These are phyloP conservation scores for Arachis hypogaea DNA, from an alignment of 306 rosid genomes.

Conservation along the genomic window DNA sequence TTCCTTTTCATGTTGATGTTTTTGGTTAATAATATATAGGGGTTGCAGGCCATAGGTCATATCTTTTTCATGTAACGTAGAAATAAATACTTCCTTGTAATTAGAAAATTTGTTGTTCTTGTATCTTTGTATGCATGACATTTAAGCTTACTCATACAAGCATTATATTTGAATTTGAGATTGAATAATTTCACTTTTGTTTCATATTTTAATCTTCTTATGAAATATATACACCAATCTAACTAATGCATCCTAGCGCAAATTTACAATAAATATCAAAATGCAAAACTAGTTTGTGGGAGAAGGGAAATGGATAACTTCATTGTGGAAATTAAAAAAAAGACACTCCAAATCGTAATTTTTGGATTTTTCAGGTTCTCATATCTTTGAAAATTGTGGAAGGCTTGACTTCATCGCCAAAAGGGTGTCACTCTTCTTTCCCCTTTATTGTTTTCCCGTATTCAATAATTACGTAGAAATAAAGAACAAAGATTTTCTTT, in stretches of 20 bases:
- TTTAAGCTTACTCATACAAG: background rate
- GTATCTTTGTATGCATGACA: slow-evolving; percentile 27
- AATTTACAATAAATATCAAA: background rate
- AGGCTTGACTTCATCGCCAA: slow-evolving; percentile 30
- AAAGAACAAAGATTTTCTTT: slow-evolving; percentile 1
- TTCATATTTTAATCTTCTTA: background rate
- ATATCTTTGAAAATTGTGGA: slow-evolving; percentile 28
- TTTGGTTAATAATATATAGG: slow-evolving; percentile 43
- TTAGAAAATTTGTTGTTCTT: background rate
- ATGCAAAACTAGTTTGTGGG: background rate
- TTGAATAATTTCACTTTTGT: background rate
- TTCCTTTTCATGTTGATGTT: slow-evolving; percentile 39
- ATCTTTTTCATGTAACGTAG: background rate
- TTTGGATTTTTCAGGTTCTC: slow-evolving; percentile 6
- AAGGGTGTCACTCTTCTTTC: background rate
- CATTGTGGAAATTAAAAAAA: background rate
- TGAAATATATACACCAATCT: background rate
- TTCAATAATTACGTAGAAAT: background rate
- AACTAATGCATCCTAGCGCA: background rate
- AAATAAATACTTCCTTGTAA: background rate
- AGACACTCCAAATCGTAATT: background rate
- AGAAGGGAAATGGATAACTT: background rate
- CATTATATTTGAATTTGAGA: background rate
- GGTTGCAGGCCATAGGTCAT: slow-evolving; percentile 3
- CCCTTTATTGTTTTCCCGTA: background rate